Base-by-base conservation (phyloP, 2,329 filamentous ascomycete species). In the Dactylellina drechsleri region DNA sequence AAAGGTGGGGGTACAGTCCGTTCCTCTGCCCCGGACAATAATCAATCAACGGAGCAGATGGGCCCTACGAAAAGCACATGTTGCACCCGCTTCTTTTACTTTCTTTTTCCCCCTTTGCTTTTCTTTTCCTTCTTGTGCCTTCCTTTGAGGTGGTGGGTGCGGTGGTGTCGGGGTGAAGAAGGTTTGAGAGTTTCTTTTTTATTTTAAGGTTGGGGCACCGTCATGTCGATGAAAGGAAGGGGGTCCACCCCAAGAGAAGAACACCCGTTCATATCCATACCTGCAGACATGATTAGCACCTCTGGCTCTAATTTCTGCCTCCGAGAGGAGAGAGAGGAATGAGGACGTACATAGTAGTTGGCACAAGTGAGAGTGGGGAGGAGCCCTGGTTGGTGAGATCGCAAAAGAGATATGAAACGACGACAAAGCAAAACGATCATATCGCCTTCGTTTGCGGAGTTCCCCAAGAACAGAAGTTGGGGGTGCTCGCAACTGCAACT, bases 201-300 rank as follows among this genome's bases (percentile, higher is more conserved):
- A 7, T 28, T 66, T 66, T 73, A 73, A 73, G 62, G 68, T 73
- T 73, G 68, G 68, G 62, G 61, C 68, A 73, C 68, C 62, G 61
- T 73, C 61, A 66, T 66, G 28, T 54, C 60, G 66, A 56, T 54
- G 49, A 56, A 59, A 72, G 52, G 52, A 49, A 23, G 23, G 40
- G 16, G 18, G 53, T 50, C 6, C 36, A 49, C 5, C 31, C 26
- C 1, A 47, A 47, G 15, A 28, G 54, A 36, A 7, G 64, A 31
- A 13, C 12, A 53, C 10, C 31, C 10, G 5, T 10, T 36, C 31
- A 36, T 7, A 36, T 36, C 5, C 31, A 36, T 3, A 36, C 31
- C 31, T 36, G 5, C 31, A 36, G 31, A 36, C 31, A 36, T 36
- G 2, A 8, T 36, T 36, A 36, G 31, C 31, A 36, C 31, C 31